Conservation (phyloP, 164 flowering plant species). For the Magnolia officinalis region DNA sequence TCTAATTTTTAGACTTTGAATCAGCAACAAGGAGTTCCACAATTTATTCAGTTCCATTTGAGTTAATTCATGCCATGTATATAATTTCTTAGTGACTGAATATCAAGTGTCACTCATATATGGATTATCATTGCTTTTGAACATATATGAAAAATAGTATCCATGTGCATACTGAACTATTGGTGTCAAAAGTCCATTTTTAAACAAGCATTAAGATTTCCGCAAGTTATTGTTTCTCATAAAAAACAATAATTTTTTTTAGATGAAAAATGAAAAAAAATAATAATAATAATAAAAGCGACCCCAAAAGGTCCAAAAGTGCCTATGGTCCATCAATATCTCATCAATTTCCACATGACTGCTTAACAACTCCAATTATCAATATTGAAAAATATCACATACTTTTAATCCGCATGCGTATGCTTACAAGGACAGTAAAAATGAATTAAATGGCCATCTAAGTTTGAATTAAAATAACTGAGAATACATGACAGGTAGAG, state of each 20-base stretch:
- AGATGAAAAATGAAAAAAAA: no score
- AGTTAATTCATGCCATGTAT: no score
- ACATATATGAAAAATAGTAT: no score
- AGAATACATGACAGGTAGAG: not conserved
- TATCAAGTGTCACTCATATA: no score
- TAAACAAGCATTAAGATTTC: not conserved
- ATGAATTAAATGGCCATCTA: no score
- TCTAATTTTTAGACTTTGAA: no score
- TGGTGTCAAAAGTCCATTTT: not conserved
- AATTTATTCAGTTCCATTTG: no score
- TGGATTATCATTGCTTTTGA: no score
- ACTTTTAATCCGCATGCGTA: not conserved
- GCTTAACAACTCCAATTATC: not conserved
- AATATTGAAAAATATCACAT: not conserved
- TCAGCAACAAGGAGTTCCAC: no score
- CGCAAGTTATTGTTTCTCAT: not conserved
- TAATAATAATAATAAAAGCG: not conserved
- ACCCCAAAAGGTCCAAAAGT: not conserved
- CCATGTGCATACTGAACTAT: no score
- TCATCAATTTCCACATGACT: not conserved
- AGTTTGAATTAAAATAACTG: not conserved
- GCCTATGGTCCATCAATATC: not conserved
- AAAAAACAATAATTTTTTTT: no score
- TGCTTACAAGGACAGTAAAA: not conserved
- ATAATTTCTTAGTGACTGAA: no score